Conservation (phyloP, 495 filamentous ascomycete species). For the Podospora tetraspora region DNA sequence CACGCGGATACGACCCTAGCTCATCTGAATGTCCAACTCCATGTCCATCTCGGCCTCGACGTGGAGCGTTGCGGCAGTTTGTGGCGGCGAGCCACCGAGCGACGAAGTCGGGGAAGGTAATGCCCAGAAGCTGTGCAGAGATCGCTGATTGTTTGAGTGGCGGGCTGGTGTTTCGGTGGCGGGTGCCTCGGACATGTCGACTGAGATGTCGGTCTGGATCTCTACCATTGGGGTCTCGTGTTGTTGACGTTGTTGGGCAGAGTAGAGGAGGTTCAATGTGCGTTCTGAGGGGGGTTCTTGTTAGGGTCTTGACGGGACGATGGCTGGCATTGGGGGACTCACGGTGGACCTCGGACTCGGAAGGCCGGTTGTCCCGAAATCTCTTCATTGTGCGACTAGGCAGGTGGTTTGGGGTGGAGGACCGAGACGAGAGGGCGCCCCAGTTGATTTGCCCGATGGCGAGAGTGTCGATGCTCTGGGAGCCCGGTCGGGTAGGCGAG, state of each 20-base stretch:
- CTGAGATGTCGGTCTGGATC: conserved; percentile 7
- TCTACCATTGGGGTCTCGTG: background rate
- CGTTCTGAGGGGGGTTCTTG: conserved; percentile 32
- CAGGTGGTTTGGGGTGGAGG: conserved; percentile 29
- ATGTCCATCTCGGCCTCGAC: conserved; percentile 27
- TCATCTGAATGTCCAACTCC: conserved; percentile 20
- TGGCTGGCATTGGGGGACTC: conserved; percentile 23
- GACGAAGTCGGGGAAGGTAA: conserved; percentile 26
- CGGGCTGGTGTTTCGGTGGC: conserved; percentile 12
- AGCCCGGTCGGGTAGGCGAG: conserved; percentile 29
- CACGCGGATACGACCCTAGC: conserved; percentile 26
- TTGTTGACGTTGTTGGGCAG: conserved; percentile 36
- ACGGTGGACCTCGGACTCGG: conserved; percentile 45
- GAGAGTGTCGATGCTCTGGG: conserved; percentile 26
- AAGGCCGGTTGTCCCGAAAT: conserved; percentile 45
- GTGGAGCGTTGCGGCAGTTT: conserved; percentile 12
- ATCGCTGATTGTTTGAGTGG: conserved; percentile 30
- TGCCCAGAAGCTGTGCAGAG: conserved; percentile 46
- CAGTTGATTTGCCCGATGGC: conserved; percentile 20
- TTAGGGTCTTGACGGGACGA: background rate
- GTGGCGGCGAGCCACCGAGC: conserved; percentile 6
- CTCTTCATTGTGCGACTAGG: conserved; percentile 47
- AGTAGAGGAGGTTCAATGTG: conserved; percentile 43
- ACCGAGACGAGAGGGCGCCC: conserved; percentile 19
- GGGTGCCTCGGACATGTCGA: conserved; percentile 5